These are phyloP conservation scores for Trichosporon faecale DNA, from an alignment of 1,284 basidiomycete species.

Conservation along the genomic window DNA sequence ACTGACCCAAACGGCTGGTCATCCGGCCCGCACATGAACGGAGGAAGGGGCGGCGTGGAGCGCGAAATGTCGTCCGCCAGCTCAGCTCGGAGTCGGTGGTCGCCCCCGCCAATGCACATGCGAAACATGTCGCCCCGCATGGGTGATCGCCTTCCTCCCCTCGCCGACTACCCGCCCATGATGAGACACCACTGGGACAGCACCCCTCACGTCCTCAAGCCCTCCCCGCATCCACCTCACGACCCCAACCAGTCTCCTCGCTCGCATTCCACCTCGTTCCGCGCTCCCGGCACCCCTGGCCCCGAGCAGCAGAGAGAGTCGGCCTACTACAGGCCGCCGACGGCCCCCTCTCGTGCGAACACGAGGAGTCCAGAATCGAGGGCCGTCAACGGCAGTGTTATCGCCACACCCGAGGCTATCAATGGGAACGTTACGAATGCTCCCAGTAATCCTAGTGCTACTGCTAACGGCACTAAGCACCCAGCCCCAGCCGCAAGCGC, in stretches of 20 bases:
- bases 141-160: constrained; percentile 25
- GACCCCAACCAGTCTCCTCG: neutral
- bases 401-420: neutral
- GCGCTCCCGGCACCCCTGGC: neutral
- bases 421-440: neutral
- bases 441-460: neutral
- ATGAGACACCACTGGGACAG: constrained; percentile 3
- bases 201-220: constrained; percentile 16
- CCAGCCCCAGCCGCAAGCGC: constrained; percentile 15
- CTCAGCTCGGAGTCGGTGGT: constrained; percentile 10
- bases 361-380: neutral
- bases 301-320: neutral
- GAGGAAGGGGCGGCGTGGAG: constrained; percentile 13
- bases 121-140: constrained; percentile 15
- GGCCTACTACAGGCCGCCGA: neutral
- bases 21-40: neutral
- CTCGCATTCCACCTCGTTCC: neutral
- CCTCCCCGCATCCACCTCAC: constrained; percentile 12
- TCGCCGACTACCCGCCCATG: constrained; percentile 21
- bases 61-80: constrained; percentile 15
- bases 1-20: constrained; percentile 29
- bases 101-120: constrained; percentile 19
- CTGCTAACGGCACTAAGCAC: constrained; percentile 24
- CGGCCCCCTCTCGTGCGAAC: neutral
- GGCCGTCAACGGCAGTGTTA: neutral